A percentile compares a stretch with the other conserved stretches of the same genome.
Conservation (phyloP, 2,329 filamentous ascomycete genomes). For the Penicillium polonicum region DNA sequence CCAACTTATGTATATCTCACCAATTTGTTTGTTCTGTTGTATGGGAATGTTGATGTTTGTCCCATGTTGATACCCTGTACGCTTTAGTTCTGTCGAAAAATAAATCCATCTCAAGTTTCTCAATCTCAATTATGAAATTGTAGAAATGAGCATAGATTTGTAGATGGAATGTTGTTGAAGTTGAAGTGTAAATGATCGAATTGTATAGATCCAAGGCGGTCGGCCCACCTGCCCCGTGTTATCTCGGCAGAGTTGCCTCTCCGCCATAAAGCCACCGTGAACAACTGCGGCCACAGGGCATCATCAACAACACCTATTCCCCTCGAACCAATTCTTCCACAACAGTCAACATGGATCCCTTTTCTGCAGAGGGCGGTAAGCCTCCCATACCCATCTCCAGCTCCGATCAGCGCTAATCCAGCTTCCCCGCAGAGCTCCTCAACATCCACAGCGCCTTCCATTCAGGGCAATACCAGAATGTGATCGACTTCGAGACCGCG, state of each 20-base stretch:
- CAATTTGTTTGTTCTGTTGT: neutral
- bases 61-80: neutral
- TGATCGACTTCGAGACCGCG: constrained; percentile 80
- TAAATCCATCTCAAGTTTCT: no score
- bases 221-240: constrained; percentile 19
- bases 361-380: constrained; percentile 62
- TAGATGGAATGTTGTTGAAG: neutral
- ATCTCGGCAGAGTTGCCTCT: constrained; percentile 19
- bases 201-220: constrained; percentile 20
- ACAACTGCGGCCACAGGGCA: constrained; percentile 19
- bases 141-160: neutral
- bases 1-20: neutral
- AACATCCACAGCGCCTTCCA: constrained; percentile 67
- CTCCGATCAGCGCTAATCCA: constrained; percentile 3
- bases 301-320: constrained; percentile 19
- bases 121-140: no score
- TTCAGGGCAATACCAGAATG: constrained; percentile 80
- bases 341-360: constrained; percentile 57
- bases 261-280: constrained; percentile 23
- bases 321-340: constrained; percentile 8
- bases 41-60: neutral
- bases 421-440: constrained; percentile 56
- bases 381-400: neutral
- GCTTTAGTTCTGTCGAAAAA: neutral
- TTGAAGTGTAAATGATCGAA: neutral